A percentile compares a stretch with the other conserved stretches of the same genome.
Conservation (phyloP, 371 early-diverging fungal species). For the Dichotomocladium elegans region DNA sequence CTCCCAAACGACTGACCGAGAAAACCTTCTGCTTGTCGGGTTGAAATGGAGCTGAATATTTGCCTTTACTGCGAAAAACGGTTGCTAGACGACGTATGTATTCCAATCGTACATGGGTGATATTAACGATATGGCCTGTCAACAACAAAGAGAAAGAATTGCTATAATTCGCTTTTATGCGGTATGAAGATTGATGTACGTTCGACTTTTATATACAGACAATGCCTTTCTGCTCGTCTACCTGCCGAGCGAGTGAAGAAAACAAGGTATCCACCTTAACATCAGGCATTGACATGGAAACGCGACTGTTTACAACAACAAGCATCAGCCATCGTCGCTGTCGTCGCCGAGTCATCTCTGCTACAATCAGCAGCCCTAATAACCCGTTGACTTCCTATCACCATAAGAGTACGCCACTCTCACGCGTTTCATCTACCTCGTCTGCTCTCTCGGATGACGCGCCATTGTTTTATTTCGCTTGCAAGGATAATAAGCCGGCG, state of each 20-base stretch:
- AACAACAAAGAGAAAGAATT: not conserved
- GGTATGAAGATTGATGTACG: not conserved
- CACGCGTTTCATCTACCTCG: not conserved
- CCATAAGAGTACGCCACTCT: not conserved
- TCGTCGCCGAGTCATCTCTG: not conserved
- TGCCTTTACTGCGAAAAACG: conserved; percentile 17
- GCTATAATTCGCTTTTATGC: not conserved
- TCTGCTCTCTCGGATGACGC: too few relatives aligned
- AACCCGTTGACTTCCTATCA: too few relatives aligned
- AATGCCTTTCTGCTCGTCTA: conserved; percentile 3
- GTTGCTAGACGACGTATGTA: conserved; percentile 9
- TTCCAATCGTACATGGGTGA: not conserved
- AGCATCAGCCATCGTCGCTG: not conserved
- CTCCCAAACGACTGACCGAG: too few relatives aligned
- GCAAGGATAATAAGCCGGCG: too few relatives aligned
- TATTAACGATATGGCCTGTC: not conserved
- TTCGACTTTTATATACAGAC: not conserved
- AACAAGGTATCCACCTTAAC: conserved; percentile 2
- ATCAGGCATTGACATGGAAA: too few relatives aligned
- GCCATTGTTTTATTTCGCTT: too few relatives aligned
- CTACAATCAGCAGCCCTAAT: not conserved
- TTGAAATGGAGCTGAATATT: conserved; percentile 15
- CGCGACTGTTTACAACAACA: not conserved
- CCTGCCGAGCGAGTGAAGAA: conserved; percentile 8
- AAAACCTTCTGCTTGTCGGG: not conserved